Percentiles rank a stretch among this genome's conserved stretches.
Conservation (phyloP, 768 basidiomycete species). For the Lactifluus hygrophoroides region DNA sequence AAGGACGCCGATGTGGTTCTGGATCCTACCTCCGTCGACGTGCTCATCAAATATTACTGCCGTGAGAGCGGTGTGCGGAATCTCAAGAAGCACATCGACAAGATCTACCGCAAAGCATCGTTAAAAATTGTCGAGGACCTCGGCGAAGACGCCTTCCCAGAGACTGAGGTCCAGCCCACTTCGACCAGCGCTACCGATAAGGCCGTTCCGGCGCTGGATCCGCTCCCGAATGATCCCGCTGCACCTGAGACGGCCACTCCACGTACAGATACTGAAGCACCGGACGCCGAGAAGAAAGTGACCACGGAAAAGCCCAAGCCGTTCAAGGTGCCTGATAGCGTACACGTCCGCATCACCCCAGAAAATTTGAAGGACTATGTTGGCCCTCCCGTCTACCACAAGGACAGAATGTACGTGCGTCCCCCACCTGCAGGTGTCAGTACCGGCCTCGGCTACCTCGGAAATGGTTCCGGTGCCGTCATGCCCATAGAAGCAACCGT, state of each 20-base stretch:
- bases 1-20: conserved; percentile 77
- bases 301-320: conserved; percentile 79
- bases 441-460: conserved; percentile 91
- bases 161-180: conserved; percentile 35
- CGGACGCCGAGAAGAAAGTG: conserved; percentile 34
- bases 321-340: conserved; percentile 65
- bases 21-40: conserved; percentile 68
- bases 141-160: conserved; percentile 79
- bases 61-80: conserved; percentile 95
- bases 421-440: conserved; percentile 87
- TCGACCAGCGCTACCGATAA: conserved; percentile 20
- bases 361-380: conserved; percentile 95
- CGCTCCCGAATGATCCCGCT: conserved; percentile 34
- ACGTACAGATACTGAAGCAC: conserved; percentile 13
- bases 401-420: conserved; percentile 79
- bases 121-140: conserved; percentile 85
- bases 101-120: conserved; percentile 97
- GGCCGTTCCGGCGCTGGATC: conserved; percentile 46
- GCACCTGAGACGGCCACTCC: conserved; percentile 23
- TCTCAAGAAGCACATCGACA: conserved; percentile 97
- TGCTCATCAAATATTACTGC: conserved; percentile 94
- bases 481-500: conserved; percentile 97
- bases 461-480: conserved; percentile 92
- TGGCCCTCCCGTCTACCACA: conserved; percentile 91
- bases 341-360: conserved; percentile 73